phyloP scores from a whole-genome alignment of 371 early-diverging fungal genomes.

The Circinella umbellata region DNA sequence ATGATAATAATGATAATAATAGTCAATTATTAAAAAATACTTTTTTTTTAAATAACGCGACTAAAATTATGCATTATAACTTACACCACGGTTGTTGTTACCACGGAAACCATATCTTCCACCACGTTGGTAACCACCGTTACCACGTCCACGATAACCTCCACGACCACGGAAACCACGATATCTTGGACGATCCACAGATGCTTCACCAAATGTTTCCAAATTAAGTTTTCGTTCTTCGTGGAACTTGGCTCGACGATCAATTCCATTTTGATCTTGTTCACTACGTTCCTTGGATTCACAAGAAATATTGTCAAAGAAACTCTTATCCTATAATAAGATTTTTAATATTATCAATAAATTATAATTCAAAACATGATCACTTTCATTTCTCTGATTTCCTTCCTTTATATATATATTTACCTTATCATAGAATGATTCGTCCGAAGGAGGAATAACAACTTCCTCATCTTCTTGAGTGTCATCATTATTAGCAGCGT shows the following conservation, averaged over 20 bases:
- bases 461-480: slow-evolving; percentile 28
- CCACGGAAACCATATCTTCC: slow-evolving; percentile 34
- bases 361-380: neutral
- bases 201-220: slow-evolving; percentile 95
- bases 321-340: slow-evolving; percentile 71
- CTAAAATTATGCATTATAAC: neutral
- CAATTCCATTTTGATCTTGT: slow-evolving; percentile 25
- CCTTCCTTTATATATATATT: neutral
- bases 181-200: slow-evolving; percentile 69
- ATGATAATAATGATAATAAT: no score
- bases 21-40: no score
- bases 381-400: neutral
- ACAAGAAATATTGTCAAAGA: slow-evolving; percentile 98
- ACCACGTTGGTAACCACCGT: slow-evolving; percentile 37
- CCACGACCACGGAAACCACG: slow-evolving; percentile 67
- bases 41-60: neutral
- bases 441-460: slow-evolving; percentile 43
- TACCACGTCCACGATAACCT: slow-evolving; percentile 59
- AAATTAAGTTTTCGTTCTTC: slow-evolving; percentile 90
- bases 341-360: slow-evolving; percentile 26
- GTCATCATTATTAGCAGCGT: slow-evolving; percentile 13
- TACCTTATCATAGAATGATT: slow-evolving; percentile 58
- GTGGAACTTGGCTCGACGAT: slow-evolving; percentile 78
- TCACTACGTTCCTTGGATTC: slow-evolving; percentile 89
- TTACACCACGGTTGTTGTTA: slow-evolving; percentile 17